A percentile compares a stretch with the other conserved stretches of the same genome.
phyloP scores from a whole-genome alignment of 2,329 filamentous ascomycete genomes.

The Dendrostoma leiphaemia region DNA sequence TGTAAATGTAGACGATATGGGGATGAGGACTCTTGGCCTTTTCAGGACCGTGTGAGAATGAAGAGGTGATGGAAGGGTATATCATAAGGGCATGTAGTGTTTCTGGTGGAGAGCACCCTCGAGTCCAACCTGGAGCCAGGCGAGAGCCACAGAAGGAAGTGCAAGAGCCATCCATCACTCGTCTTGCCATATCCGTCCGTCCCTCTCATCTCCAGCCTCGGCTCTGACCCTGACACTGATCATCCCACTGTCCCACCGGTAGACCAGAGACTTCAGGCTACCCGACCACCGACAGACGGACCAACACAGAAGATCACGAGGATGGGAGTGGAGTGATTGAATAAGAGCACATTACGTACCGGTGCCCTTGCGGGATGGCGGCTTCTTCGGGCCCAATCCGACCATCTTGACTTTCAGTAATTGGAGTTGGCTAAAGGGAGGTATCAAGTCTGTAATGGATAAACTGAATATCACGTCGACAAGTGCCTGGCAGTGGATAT shows the following conservation, averaged over 20 bases:
- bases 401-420: constrained; percentile 52
- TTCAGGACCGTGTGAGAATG: not conserved
- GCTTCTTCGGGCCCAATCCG: constrained; percentile 60
- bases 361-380: constrained; percentile 55
- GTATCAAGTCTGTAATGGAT: not conserved
- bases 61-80: not conserved
- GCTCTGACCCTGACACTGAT: not conserved
- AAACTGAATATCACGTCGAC: too few relatives aligned
- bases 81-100: not conserved
- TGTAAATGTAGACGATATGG: not conserved
- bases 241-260: not conserved
- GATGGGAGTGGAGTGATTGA: not conserved
- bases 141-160: not conserved
- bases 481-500: not conserved
- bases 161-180: constrained; percentile 3
- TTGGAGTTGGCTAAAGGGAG: not conserved
- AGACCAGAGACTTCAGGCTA: not conserved
- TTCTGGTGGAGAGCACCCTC: not conserved
- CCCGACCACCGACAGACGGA: not conserved
- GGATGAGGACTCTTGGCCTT: not conserved
- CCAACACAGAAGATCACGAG: not conserved
- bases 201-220: too few relatives aligned
- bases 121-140: not conserved
- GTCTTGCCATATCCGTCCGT: not conserved
- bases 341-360: constrained; percentile 27